Conservation (phyloP, 208 protist species). For the Tritrichomonas musculus region DNA sequence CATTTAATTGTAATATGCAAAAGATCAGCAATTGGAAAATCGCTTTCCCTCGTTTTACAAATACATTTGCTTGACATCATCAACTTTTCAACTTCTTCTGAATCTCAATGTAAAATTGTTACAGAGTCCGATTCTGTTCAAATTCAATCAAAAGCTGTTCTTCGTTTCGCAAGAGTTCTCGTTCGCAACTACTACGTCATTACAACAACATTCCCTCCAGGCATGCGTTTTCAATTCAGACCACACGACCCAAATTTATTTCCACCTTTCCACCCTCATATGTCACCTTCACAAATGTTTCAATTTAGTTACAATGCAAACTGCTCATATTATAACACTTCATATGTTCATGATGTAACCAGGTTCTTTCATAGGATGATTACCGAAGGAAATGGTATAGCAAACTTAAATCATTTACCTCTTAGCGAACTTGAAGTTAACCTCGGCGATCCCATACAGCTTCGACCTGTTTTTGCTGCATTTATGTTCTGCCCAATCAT, state of each 20-base stretch:
- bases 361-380: not conserved
- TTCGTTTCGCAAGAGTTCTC: not conserved
- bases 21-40: not conserved
- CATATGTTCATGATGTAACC: not conserved
- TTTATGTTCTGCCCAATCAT: not conserved
- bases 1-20: not conserved
- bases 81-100: not conserved
- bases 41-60: not conserved
- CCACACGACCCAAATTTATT: not conserved
- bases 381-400: not conserved
- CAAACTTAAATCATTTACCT: not conserved
- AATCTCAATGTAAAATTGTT: not conserved
- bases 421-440: not conserved
- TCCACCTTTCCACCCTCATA: not conserved
- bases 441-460: not conserved
- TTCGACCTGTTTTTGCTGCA: not conserved
- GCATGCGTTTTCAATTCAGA: not conserved
- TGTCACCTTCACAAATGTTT: not conserved
- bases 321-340: not conserved
- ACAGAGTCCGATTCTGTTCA: not conserved
- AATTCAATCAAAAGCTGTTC: not conserved
- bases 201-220: not conserved
- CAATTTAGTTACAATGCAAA: slow-evolving; percentile 4
- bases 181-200: not conserved
- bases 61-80: not conserved